Conservation (phyloP, 2,329 filamentous ascomycete species). For the Lecanicillium sp. region DNA sequence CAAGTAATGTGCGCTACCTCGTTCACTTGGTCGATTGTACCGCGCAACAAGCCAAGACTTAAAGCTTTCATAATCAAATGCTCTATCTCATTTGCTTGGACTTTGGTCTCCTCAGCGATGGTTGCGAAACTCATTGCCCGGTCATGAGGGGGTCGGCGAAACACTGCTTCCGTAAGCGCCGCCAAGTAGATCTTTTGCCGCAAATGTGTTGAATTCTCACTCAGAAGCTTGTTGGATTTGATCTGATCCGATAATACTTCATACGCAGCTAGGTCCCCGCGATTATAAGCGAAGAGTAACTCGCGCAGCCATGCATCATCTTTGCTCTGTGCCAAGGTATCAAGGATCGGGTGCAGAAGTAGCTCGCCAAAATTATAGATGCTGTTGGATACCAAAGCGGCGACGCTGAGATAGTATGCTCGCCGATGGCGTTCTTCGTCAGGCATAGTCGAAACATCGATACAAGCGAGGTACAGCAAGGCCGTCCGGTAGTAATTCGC, state of each 20-base stretch:
- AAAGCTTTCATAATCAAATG: slow-evolving; percentile 99
- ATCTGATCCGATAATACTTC: slow-evolving; percentile 77
- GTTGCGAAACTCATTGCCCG: slow-evolving; percentile 86
- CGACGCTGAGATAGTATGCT: slow-evolving; percentile 88
- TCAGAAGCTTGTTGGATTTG: slow-evolving; percentile 68
- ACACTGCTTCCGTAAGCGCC: slow-evolving; percentile 90
- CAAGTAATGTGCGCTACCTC: slow-evolving; percentile 93
- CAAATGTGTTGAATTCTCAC: slow-evolving; percentile 73
- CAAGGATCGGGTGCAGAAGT: slow-evolving; percentile 92
- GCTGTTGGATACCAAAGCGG: slow-evolving; percentile 83
- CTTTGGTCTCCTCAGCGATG: slow-evolving; percentile 88
- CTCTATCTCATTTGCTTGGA: slow-evolving; percentile 86
- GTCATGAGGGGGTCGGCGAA: slow-evolving; percentile 91
- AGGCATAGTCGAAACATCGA: slow-evolving; percentile 71
- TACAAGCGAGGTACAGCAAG: slow-evolving; percentile 93
- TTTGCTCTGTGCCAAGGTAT: slow-evolving; percentile 63
- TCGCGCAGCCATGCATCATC: slow-evolving; percentile 84
- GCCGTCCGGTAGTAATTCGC: slow-evolving; percentile 96
- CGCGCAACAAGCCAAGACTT: slow-evolving; percentile 79
- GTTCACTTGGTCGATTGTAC: slow-evolving; percentile 93
- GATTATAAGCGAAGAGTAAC: slow-evolving; percentile 96
- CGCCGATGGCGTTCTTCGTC: slow-evolving; percentile 69
- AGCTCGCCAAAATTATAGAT: slow-evolving; percentile 99
- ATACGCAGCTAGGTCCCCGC: slow-evolving; percentile 83
- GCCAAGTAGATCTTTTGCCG: slow-evolving; percentile 98